Evolutionary conservation across 2,329 filamentous ascomycete genomes (phyloP).

Genomic region (Chlorencoelia australis): DNA sequence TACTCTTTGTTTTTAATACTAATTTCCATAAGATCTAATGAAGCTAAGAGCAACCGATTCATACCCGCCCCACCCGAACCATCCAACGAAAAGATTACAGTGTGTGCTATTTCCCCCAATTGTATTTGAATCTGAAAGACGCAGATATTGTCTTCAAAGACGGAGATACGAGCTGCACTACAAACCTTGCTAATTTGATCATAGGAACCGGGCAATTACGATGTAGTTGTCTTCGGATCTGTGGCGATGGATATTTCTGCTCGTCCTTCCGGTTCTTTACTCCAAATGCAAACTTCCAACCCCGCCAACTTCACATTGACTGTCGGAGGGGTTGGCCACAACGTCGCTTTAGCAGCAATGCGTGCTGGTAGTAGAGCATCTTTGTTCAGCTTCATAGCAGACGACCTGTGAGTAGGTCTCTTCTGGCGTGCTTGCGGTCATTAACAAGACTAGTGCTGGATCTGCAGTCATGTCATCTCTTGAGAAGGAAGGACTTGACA

Average conservation of each 20-base stretch:
- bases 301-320: constrained; percentile 71
- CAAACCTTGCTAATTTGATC: too few relatives aligned
- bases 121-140: too few relatives aligned
- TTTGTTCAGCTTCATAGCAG: constrained; percentile 71
- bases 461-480: constrained; percentile 61
- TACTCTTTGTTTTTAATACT: too few relatives aligned
- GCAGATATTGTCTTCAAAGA: too few relatives aligned
- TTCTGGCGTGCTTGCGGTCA: not conserved
- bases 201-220: constrained; percentile 27
- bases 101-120: too few relatives aligned
- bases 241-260: constrained; percentile 74
- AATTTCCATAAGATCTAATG: too few relatives aligned
- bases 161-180: too few relatives aligned
- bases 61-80: too few relatives aligned
- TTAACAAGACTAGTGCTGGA: constrained; percentile 48
- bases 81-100: too few relatives aligned
- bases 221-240: constrained; percentile 83
- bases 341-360: constrained; percentile 78
- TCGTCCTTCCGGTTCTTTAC: constrained; percentile 19
- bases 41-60: too few relatives aligned
- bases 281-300: constrained; percentile 66
- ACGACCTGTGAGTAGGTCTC: constrained; percentile 52
- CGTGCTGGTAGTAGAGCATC: constrained; percentile 55
- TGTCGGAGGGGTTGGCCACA: constrained; percentile 84
- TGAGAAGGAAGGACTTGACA: constrained; percentile 51